phyloP scores from a whole-genome alignment of 305 asterid genomes.

The Solanum hybrid region DNA sequence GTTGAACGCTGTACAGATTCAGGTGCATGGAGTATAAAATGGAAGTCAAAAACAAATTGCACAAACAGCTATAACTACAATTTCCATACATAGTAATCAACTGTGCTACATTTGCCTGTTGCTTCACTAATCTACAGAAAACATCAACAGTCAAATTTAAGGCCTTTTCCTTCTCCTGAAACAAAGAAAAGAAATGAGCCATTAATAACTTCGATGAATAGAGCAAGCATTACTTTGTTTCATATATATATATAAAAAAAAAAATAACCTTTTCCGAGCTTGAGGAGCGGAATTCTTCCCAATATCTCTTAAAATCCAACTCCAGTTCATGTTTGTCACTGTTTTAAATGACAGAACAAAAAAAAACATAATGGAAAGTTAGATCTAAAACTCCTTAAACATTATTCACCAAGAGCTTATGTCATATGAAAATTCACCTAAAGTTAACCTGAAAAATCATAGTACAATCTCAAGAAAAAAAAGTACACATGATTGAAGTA shows the following conservation, averaged over 20 bases:
- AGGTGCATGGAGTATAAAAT: background rate
- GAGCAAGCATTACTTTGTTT: background rate
- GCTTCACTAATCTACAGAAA: constrained; percentile 94
- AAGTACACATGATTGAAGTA: background rate
- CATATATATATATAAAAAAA: background rate
- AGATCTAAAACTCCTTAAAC: constrained; percentile 1
- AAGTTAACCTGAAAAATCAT: background rate
- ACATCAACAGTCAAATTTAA: constrained; percentile 84
- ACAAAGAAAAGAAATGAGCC: constrained; percentile 20
- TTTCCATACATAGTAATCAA: constrained; percentile 68
- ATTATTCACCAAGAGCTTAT: background rate
- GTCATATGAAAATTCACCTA: background rate
- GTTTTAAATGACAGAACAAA: constrained; percentile 17
- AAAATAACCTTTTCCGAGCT: constrained; percentile 63
- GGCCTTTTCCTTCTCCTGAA: constrained; percentile 97
- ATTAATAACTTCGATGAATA: background rate
- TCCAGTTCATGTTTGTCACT: constrained; percentile 75
- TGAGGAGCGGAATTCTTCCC: constrained; percentile 88
- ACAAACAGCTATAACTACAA: background rate
- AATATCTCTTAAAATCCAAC: constrained; percentile 73
- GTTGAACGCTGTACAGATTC: background rate
- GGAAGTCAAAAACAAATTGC: background rate
- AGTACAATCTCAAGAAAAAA: background rate
- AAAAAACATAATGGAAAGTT: background rate
- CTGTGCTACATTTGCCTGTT: constrained; percentile 76